phyloP scores from a whole-genome alignment of 208 protist genomes.

The Acanthamoeba triangularis region DNA sequence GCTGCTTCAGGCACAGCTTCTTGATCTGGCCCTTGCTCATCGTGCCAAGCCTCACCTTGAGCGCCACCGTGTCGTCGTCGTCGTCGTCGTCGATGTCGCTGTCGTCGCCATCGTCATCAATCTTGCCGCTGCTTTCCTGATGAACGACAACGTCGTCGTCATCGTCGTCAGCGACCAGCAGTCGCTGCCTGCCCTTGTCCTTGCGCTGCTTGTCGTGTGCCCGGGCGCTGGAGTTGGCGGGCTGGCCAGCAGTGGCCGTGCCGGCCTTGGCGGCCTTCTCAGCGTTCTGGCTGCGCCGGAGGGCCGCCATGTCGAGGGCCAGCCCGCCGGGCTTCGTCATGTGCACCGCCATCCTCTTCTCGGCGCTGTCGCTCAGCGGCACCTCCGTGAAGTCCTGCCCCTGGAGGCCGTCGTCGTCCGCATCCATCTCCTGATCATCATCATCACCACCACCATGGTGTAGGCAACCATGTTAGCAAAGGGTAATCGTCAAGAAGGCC shows the following conservation, averaged over 20 bases:
- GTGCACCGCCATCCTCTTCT: neutral
- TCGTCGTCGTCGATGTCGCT: neutral
- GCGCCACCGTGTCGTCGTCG: neutral
- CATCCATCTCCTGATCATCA: neutral
- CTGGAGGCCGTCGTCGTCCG: neutral
- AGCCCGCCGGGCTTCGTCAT: neutral
- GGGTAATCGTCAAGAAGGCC: no score
- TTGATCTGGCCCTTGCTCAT: neutral
- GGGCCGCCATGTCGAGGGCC: neutral
- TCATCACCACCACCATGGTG: neutral
- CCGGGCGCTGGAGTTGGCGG: neutral
- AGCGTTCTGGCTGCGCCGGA: neutral
- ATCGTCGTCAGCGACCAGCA: neutral
- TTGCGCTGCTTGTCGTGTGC: neutral
- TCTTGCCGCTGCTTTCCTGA: neutral
- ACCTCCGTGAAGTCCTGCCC: neutral
- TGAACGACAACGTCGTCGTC: neutral
- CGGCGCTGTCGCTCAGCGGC: neutral
- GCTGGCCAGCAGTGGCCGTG: neutral
- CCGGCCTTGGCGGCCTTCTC: neutral
- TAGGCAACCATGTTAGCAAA: neutral
- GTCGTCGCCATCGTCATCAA: neutral
- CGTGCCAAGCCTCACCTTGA: neutral
- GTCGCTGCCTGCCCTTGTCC: neutral
- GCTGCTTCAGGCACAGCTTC: conserved; percentile 14